Percentiles rank a stretch among this genome's conserved stretches.
phyloP scores from a whole-genome alignment of 2,329 filamentous ascomycete species.

The Colletotrichum abscissum region DNA sequence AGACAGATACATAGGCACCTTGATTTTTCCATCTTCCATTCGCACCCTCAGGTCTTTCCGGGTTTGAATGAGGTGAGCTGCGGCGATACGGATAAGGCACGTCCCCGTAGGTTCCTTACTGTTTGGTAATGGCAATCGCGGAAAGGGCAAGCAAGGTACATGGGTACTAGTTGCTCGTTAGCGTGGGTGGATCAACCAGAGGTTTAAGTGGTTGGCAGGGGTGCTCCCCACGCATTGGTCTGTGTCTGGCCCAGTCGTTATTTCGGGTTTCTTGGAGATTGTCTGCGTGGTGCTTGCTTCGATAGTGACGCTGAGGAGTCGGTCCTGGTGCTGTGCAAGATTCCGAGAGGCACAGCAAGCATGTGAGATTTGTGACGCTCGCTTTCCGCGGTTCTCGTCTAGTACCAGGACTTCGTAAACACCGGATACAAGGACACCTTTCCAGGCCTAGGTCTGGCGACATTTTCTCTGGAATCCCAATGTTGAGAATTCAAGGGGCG shows the following conservation, averaged over 20 bases:
- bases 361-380: too few relatives aligned
- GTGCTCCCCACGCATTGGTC: slow-evolving; percentile 28
- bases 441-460: too few relatives aligned
- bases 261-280: slow-evolving; percentile 26
- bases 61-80: not conserved
- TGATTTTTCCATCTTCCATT: not conserved
- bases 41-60: too few relatives aligned
- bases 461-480: not conserved
- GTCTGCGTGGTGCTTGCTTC: not conserved
- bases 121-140: slow-evolving; percentile 4
- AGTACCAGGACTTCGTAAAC: too few relatives aligned
- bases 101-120: not conserved
- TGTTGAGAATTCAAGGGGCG: not conserved
- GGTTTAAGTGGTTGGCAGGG: slow-evolving; percentile 32
- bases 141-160: not conserved
- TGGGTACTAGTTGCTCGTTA: slow-evolving; percentile 2
- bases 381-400: too few relatives aligned
- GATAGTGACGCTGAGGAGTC: not conserved
- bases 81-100: not conserved
- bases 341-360: too few relatives aligned
- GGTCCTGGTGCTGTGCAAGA: not conserved
- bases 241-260: slow-evolving; percentile 25
- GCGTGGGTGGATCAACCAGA: slow-evolving; percentile 17
- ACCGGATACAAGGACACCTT: too few relatives aligned
- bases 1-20: not conserved